Base-by-base conservation (phyloP, 2,329 filamentous ascomycete genomes). In the Fusarium burgessii region DNA sequence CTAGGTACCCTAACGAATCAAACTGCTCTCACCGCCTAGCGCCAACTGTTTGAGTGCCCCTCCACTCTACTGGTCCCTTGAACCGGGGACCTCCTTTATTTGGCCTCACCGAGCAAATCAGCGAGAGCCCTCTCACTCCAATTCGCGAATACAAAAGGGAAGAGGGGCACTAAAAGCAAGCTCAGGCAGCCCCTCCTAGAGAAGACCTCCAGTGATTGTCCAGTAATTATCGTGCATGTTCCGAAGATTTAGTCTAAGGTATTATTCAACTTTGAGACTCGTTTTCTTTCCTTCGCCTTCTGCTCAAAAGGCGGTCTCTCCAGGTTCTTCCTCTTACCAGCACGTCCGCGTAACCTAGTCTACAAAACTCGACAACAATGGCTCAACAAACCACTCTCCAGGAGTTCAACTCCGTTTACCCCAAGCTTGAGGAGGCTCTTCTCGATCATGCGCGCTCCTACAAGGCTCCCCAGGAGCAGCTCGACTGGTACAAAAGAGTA, bases 401-500 rank as follows among this genome's bases (percentile, higher is more conserved):
- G 78, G 91, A 97, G 78, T 99, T 99, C 81, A 94, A 98, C 87
- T 86, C 90, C 47, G 89, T 98, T 80, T 98, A 95, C 85, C 93
- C 94, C 60, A 91, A 91, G 82, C 89, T 99, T 73, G 90, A 95
- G 78, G 88, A 93, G 80, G 93, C 94, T 78, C 85, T 99, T 62
- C 87, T 95, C 74, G 90, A 90, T 71, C 90, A 96, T 84, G 92
- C 92, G 74, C 88, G 90, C 80, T 86, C 89, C 77, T 97, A 97
- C 86, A 94, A 95, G 67, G 86, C 98, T 33, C 95, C 96, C 58
- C 82, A 92, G 74, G 88, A 92, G 81, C 92, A 94, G 68, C 83
- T 95, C 65, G 88, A 93, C 77, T 98, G 95, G 95, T 95, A 94
- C 83, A 91, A 93, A 82, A 89, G 90, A 84, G 94, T 96, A 80